Base-by-base conservation (phyloP, 371 early-diverging fungal species). In the Mortierella sp. region DNA sequence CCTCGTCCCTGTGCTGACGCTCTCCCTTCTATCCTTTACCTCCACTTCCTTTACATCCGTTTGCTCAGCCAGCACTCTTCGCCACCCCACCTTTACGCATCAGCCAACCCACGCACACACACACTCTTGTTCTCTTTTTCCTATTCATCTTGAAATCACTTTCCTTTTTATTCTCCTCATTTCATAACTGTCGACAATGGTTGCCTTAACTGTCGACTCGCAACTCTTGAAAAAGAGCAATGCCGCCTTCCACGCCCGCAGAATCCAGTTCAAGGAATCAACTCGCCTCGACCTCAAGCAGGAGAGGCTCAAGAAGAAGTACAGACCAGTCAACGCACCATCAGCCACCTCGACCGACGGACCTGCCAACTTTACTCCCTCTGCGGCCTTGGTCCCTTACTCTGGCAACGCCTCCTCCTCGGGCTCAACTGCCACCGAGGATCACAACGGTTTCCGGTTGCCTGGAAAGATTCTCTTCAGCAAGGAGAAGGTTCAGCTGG, bases 391-490 rank as follows among this genome's bases (percentile, higher is more conserved):
- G 4, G 75, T 72, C 1, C 54, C 72, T 50, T 82, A 78, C 10
- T 77, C 80, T 37, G 77, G 86, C 21, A 71, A 55, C 75, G 64
- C 78, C 28, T 75, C 51, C 40, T 24, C 81, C 0, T 51, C 55
- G 26, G 40, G 71, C 37, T 44, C 72, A 6, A 61, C 53, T 19
- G 79, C 28, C 16, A 69, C 75, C 1, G 88, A 89, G 64, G 93
- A 94, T 73, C 84, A 82, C 10, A 91, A 92, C 77, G 96, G 93
- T 8, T 94, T 95, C 85, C 89, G 93, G n/a, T 81, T 87, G 3
- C 91, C 94, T 6, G 88, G 91, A n/a, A 93, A 93, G 76, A 84
- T 88, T 16, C 88, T 95, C 11, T 95, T 92, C 81, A 79, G 86
- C 26, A 88, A 89, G 53, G 90, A 92, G 44, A 89, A 90, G 74